Percentiles rank a stretch among this genome's conserved stretches.
phyloP scores from a whole-genome alignment of 495 filamentous ascomycete genomes.

The Penicillium goetzii region DNA sequence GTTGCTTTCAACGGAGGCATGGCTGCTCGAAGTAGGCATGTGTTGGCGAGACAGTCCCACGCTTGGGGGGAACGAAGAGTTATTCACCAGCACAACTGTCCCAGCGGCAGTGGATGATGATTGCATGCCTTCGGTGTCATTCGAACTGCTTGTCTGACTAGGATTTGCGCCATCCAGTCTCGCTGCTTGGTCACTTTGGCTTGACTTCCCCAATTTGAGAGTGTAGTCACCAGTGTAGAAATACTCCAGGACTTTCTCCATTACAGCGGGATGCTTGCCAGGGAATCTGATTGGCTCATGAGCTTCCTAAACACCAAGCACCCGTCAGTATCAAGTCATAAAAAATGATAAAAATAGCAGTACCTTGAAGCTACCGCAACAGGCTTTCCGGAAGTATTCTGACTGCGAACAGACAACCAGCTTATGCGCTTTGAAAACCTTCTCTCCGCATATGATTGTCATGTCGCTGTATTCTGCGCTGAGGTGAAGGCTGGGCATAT shows the following conservation, averaged over 20 bases:
- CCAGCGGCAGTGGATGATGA: too few species aligned
- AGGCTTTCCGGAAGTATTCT: background rate
- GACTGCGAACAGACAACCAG: slow-evolving; percentile 2
- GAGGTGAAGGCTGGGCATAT: background rate
- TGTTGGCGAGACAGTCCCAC: too few species aligned
- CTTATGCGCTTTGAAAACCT: background rate
- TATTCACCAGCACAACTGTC: too few species aligned
- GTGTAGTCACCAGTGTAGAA: background rate
- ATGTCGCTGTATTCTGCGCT: background rate
- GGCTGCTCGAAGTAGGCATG: too few species aligned
- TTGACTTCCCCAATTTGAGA: background rate
- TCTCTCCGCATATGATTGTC: background rate
- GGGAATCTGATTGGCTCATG: background rate
- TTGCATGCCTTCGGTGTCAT: too few species aligned
- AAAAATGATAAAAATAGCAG: background rate
- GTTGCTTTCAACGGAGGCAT: too few species aligned
- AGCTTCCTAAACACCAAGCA: background rate
- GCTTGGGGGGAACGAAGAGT: too few species aligned
- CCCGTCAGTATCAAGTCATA: background rate
- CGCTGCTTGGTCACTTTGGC: too few species aligned
- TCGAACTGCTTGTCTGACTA: too few species aligned
- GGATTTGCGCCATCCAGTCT: too few species aligned
- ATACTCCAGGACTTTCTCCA: background rate
- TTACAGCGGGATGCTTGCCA: background rate
- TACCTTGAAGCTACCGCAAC: background rate